A percentile compares a stretch with the other conserved stretches of the same genome.
These are phyloP conservation scores for Tricholoma sp. DNA, from an alignment of 768 basidiomycete genomes.

Conservation along the genomic window DNA sequence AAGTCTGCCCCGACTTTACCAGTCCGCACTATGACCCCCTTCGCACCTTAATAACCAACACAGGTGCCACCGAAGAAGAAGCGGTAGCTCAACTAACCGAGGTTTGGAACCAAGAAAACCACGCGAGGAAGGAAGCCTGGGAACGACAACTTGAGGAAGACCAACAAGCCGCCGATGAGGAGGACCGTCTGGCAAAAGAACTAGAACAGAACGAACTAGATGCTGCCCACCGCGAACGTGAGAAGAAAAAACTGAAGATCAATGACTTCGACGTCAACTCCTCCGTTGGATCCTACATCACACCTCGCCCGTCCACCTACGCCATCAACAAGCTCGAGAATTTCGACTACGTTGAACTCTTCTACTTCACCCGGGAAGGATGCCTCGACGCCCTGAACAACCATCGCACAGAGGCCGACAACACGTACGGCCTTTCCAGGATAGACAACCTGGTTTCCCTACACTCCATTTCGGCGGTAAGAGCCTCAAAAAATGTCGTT, in stretches of 20 bases:
- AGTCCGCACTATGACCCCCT: neutral
- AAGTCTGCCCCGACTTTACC: neutral
- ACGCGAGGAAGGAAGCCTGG: neutral
- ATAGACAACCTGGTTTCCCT: neutral
- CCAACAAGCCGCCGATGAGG: neutral
- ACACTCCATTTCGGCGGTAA: neutral
- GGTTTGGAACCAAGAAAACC: neutral
- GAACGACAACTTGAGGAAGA: neutral
- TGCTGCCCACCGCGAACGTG: neutral
- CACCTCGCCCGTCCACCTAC: conserved; percentile 1
- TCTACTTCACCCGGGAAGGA: conserved; percentile 6
- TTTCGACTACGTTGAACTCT: conserved; percentile 11
- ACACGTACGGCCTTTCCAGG: conserved; percentile 6
- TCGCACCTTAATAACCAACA: neutral
- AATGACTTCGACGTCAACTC: neutral
- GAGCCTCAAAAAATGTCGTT: neutral
- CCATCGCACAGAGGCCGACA: conserved; percentile 1
- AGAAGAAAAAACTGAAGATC: conserved; percentile 1
- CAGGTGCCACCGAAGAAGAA: neutral
- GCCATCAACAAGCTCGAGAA: conserved; percentile 4
- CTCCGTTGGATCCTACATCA: neutral
- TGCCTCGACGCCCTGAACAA: neutral
- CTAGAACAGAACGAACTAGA: neutral
- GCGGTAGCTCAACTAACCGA: neutral
- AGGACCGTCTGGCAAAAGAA: neutral